Base-by-base conservation (phyloP, 345 rosid genomes). In the Gossypioides kirkii region DNA sequence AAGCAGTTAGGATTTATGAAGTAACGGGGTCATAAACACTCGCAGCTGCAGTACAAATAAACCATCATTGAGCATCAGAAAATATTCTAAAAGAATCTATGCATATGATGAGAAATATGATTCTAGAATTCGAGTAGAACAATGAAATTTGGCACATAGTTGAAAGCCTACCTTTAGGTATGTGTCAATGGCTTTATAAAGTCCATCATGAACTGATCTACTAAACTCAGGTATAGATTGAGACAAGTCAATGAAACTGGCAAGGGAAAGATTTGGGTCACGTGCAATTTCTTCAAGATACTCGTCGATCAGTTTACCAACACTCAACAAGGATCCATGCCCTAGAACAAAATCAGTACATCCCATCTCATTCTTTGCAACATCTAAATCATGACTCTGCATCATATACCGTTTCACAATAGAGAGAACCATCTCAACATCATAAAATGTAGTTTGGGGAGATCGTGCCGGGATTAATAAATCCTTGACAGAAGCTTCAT, bases 101-200 rank as follows among this genome's bases (percentile, higher is more conserved):
- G 41, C 61, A 52, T 42, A 64, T 12, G 14, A 67, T 16, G 22
- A 41, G 38, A 67, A 8, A 25, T 9, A 25, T 38, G 22, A 55
- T 54, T 38, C 18, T 6, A 71, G 45, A 60, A 10, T 8, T 25
- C 56, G 46, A 69, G 26, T 47, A 36, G 61, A 25, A 11, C 2
- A 18, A 45, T 6, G 8, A 47, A 66, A 41, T 5, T 32, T 23
- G 45, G 22, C 10, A 18, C 6, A 28, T 41, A 11, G 28, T 2
- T 6, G 12, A 70, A 43, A 69, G 0, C 23, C 14, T 84, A 92
- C 98, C 95, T 89, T 89, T 60, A 94, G 84, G 87, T 82, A 94
- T 67, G 71, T 42, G 74, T 90, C 97, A 50, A 92, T 85, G 74
- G 98, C 97, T 74, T 85, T 90, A 86, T 94, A 94, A 14, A 94